Base-by-base conservation (phyloP, 306 rosid species). In the Erythrophleum fordii region DNA sequence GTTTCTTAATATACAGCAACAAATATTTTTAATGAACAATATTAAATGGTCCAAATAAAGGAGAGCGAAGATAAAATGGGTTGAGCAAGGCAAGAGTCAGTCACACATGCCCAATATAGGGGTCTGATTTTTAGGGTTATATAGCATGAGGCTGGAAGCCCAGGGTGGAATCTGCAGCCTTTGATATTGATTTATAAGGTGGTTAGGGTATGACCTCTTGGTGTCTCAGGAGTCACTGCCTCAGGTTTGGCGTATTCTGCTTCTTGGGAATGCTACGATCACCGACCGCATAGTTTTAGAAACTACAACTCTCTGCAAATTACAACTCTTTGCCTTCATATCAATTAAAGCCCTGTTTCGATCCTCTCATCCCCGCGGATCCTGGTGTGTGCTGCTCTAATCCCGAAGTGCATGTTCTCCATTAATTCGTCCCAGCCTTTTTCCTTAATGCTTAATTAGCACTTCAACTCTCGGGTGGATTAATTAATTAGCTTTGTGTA, bases 351-450 rank as follows among this genome's bases (percentile, higher is more conserved):
- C 72, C 37, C 41, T 14, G 2, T 34, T 60, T 44, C 28, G 11
- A 0, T 20, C 25, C 3, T 37, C 4, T 53, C 10, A 11, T 59
- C 8, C 8, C 26, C 28, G 20, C 12, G 9, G 9, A 53, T 22
- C 58, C 58, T 49, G 17, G 22, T 49, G 22, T 3, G 22, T 5
- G 22, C 55, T 16, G 55, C 55, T 80, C 68, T 49, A 49, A 26
- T 77, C 44, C 75, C 59, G 77, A 60, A 73, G 39, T 48, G 31
- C 59, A 26, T 49, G 6, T 59, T 20, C 16, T 64, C 65, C 44
- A 5, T 37, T 37, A 6, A 46, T 14, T 46, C 48, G 14, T 42
- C 48, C 14, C 11, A 23, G 31, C 62, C 62, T 23, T 56, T 56
- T n/a, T 51, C 58, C 62, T 20, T 20, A n/a, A 7, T 53, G 28